Evolutionary conservation across 2,329 filamentous ascomycete species (phyloP), one percentile per base, ranked within the genome.

Genomic region (Colletotrichum salicis): DNA sequence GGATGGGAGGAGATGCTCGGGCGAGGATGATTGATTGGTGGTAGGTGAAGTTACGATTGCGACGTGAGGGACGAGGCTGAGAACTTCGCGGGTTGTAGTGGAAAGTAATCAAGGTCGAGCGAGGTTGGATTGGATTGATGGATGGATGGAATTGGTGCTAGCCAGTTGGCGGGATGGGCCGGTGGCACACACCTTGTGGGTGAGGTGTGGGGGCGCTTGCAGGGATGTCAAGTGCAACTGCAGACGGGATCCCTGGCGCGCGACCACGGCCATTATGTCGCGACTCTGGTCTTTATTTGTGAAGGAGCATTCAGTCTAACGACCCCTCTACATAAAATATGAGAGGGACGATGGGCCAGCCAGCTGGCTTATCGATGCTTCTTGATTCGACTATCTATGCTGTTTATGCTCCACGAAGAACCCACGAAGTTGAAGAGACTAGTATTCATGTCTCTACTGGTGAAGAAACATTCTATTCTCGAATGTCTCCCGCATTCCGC

Each of bases 131-230:
- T 33, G 58, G 11, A 54, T 41, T 37, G 41, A 48, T 22, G 19
- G 41, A 48, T 22, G 41, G 41, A 48, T 48, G 41, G 41, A 41
- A 41, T 41, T 41, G 41, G 41, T 48, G 41, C 41, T 48, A 48
- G 41, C 15, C 41, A 48, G 41, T 48, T 22, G 60, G 69, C 59
- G 69, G 69, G 69, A 71, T 71, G 58, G 56, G 65, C 69, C 55
- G 69, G 11, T 51, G 52, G 33, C 24, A 37, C 41, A 54, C 51
- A 70, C 67, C 56, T 66, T 35, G 33, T 24, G 56, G 55, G 45
- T 60, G 13, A 27, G 70, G 70, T 72, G 65, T 70, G 70, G 70
- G 70, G 6, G 19, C 29, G 1, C 51, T 35, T 57, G 58, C 58
- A 64, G 59, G 70, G 70, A 22, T 52, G n/a, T 12, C 10, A 60